Evolutionary conservation across 768 basidiomycete genomes (phyloP).

Genomic region (Phylloporus sp.): DNA sequence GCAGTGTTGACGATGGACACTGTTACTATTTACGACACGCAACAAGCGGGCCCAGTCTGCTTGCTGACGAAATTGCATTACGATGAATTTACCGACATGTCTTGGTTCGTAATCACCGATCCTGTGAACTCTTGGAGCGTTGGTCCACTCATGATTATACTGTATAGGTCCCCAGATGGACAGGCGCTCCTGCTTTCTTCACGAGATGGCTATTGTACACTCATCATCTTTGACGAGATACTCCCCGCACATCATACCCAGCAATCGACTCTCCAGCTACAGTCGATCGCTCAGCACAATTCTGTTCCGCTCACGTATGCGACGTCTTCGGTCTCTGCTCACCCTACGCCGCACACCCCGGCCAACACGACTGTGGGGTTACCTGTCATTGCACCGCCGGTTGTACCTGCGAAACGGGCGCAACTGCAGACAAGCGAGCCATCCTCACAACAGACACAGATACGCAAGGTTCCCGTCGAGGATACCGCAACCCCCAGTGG

Average conservation of each 20-base stretch:
- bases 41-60: slow-evolving; percentile 89
- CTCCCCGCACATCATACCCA: slow-evolving; percentile 84
- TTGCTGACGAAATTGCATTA: slow-evolving; percentile 93
- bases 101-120: slow-evolving; percentile 60
- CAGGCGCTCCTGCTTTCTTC: slow-evolving; percentile 88
- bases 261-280: slow-evolving; percentile 84
- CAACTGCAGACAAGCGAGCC: slow-evolving; percentile 28
- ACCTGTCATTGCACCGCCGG: slow-evolving; percentile 29
- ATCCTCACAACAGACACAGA: slow-evolving; percentile 14
- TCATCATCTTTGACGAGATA: slow-evolving; percentile 92
- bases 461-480: slow-evolving; percentile 29
- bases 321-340: slow-evolving; percentile 9
- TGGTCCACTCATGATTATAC: slow-evolving; percentile 2
- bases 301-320: slow-evolving; percentile 54
- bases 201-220: slow-evolving; percentile 95
- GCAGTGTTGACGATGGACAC: slow-evolving; percentile 97
- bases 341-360: slow-evolving; percentile 23
- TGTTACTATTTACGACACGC: slow-evolving; percentile 92
- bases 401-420: slow-evolving; percentile 33
- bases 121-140: neutral
- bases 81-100: slow-evolving; percentile 95
- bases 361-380: slow-evolving; percentile 32
- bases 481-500: slow-evolving; percentile 14
- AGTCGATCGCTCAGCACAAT: slow-evolving; percentile 85
- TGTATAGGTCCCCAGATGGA: slow-evolving; percentile 86